Percentiles rank a stretch among this genome's conserved stretches.
These are phyloP conservation scores for Dactylella cylindrospora DNA, from an alignment of 2,329 filamentous ascomycete genomes.

Conservation along the genomic window DNA sequence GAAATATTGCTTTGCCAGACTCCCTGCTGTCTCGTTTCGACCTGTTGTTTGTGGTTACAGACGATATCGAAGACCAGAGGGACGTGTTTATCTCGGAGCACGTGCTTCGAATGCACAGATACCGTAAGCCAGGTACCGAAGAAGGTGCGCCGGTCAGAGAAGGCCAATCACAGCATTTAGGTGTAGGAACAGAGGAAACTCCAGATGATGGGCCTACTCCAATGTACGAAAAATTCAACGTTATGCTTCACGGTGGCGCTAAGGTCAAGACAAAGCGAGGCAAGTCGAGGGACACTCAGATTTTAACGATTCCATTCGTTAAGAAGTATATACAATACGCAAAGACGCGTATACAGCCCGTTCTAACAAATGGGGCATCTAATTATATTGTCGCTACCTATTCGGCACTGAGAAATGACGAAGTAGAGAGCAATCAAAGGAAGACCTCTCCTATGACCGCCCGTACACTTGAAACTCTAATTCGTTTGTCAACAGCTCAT, in stretches of 20 bases:
- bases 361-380: slow-evolving; percentile 85
- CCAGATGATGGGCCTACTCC: slow-evolving; percentile 74
- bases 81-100: slow-evolving; percentile 94
- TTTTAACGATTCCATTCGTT: slow-evolving; percentile 94
- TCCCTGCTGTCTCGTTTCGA: slow-evolving; percentile 98
- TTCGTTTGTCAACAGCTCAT: slow-evolving; percentile 93
- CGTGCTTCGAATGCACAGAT: slow-evolving; percentile 94
- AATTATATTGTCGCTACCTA: slow-evolving; percentile 91
- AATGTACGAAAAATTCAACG: slow-evolving; percentile 93
- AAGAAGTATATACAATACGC: slow-evolving; percentile 99
- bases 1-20: slow-evolving; percentile 95
- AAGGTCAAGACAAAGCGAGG: slow-evolving; percentile 69
- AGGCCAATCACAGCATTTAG: slow-evolving; percentile 76
- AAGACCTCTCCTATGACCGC: slow-evolving; percentile 94
- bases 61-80: slow-evolving; percentile 92
- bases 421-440: slow-evolving; percentile 89
- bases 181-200: slow-evolving; percentile 79
- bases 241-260: slow-evolving; percentile 92
- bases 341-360: slow-evolving; percentile 84
- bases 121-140: slow-evolving; percentile 86
- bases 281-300: slow-evolving; percentile 74
- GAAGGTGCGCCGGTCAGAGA: slow-evolving; percentile 94
- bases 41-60: slow-evolving; percentile 93
- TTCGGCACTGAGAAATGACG: slow-evolving; percentile 89
- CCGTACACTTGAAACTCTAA: slow-evolving; percentile 95